These are phyloP conservation scores for Cerrena zonata DNA, from an alignment of 1,284 basidiomycete genomes.

Conservation along the genomic window DNA sequence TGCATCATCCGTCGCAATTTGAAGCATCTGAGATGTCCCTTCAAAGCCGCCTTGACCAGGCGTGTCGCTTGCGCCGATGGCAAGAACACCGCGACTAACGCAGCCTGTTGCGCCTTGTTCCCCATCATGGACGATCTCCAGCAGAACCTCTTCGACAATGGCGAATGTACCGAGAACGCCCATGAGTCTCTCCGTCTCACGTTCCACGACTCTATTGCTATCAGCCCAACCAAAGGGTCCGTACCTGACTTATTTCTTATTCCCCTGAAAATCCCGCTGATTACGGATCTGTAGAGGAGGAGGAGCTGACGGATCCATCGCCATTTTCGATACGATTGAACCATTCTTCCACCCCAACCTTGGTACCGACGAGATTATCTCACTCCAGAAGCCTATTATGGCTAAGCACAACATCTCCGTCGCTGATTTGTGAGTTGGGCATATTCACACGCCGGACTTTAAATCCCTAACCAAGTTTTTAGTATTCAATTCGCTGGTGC, in stretches of 20 bases:
- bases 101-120: conserved; percentile 6
- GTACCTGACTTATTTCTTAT: background rate
- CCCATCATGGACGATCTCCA: conserved; percentile 4
- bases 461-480: background rate
- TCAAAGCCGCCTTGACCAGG: background rate
- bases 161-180: conserved; percentile 14
- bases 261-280: background rate
- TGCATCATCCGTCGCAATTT: background rate
- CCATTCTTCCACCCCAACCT: conserved; percentile 21
- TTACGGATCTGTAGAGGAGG: conserved; percentile 13
- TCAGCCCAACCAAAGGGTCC: conserved; percentile 8
- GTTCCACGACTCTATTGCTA: conserved; percentile 37
- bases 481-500: conserved; percentile 28
- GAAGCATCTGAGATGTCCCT: background rate
- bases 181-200: too few relatives aligned
- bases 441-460: background rate
- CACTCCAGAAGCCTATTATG: conserved; percentile 21
- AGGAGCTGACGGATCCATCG: conserved; percentile 26
- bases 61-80: background rate
- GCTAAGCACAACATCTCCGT: conserved; percentile 22
- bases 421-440: conserved; percentile 24
- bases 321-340: conserved; percentile 21
- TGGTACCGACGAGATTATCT: conserved; percentile 26
- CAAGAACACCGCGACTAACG: too few relatives aligned
- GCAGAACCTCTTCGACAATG: conserved; percentile 10